Conservation (phyloP, 2,329 filamentous ascomycete genomes). For the Juglanconis oblonga region DNA sequence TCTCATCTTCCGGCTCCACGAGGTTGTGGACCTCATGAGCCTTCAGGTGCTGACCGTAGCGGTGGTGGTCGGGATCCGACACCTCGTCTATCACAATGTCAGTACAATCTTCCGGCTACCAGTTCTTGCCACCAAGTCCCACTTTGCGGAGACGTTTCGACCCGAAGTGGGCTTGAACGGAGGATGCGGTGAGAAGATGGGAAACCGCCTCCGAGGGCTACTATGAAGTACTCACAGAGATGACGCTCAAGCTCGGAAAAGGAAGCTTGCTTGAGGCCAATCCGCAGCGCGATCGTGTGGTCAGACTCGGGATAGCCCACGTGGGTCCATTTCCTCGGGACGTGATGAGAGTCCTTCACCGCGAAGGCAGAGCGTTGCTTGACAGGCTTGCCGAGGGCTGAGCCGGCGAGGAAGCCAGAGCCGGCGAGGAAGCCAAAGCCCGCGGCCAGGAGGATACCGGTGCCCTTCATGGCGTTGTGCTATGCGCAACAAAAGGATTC, state of each 20-base stretch:
- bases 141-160: too few species aligned
- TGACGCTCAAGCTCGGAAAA: constrained; percentile 55
- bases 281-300: constrained; percentile 51
- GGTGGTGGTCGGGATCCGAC: constrained; percentile 42
- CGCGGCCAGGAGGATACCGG: constrained; percentile 6
- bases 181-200: too few species aligned
- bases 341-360: constrained; percentile 54
- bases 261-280: constrained; percentile 56
- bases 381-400: constrained; percentile 11
- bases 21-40: constrained; percentile 50
- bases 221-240: constrained; percentile 28
- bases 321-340: constrained; percentile 49
- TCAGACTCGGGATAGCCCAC: constrained; percentile 43
- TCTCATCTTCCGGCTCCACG: constrained; percentile 50
- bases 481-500: not conserved
- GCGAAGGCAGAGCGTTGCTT: constrained; percentile 15
- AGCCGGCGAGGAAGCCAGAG: constrained; percentile 2
- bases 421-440: constrained; percentile 5
- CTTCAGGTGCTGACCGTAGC: constrained; percentile 50
- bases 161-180: too few species aligned
- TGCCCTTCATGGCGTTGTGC: constrained; percentile 9
- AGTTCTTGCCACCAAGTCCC: too few species aligned
- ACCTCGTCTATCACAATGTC: constrained; percentile 26
- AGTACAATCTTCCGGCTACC: not conserved
- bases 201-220: too few species aligned